These are phyloP conservation scores for Solanum infundibuliforme DNA, from an alignment of 257 asterid species.

Conservation along the genomic window DNA sequence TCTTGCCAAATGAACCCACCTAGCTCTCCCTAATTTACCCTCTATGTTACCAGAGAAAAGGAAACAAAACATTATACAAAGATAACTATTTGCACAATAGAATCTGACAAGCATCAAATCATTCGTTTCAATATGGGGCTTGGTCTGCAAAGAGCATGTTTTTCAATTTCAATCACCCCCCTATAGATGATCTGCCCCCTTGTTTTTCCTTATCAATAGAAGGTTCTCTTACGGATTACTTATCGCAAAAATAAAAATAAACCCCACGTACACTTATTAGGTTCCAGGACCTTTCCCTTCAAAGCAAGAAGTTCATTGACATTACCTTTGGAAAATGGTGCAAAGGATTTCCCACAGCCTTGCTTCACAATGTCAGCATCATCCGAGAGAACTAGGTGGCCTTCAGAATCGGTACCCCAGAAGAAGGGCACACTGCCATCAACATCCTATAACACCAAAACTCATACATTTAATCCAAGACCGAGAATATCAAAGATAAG, in stretches of 20 bases:
- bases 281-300: not conserved
- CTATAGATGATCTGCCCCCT: not conserved
- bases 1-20: not conserved
- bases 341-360: constrained; percentile 80
- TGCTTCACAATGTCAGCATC: constrained; percentile 69
- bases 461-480: not conserved
- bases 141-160: not conserved
- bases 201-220: not conserved
- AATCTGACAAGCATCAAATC: not conserved
- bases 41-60: not conserved
- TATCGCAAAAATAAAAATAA: no score
- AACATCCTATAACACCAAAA: constrained; percentile 35
- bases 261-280: not conserved
- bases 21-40: not conserved
- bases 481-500: not conserved
- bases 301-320: not conserved
- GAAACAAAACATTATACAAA: not conserved
- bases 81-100: not conserved
- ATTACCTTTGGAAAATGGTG: constrained; percentile 90
- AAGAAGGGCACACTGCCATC: constrained; percentile 78
- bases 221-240: not conserved
- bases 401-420: constrained; percentile 90
- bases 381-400: constrained; percentile 66
- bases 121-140: not conserved
- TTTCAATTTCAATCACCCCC: not conserved